These are phyloP conservation scores for Coemansia sp. DNA, from an alignment of 192 early-diverging fungal species.

Conservation along the genomic window DNA sequence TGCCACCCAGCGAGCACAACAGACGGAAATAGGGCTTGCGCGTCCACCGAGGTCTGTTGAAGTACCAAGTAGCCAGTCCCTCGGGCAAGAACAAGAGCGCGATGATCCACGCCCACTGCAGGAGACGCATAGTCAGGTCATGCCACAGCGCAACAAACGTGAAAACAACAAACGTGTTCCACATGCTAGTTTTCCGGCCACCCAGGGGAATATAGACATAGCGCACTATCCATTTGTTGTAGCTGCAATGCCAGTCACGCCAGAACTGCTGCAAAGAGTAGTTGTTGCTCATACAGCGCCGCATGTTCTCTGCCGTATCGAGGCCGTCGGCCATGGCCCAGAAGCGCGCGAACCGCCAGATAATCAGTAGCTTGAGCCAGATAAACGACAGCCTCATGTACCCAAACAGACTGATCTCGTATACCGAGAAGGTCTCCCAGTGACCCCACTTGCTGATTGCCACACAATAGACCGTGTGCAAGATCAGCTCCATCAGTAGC, in stretches of 20 bases:
- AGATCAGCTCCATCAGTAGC: constrained; percentile 83
- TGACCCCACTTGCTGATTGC: constrained; percentile 85
- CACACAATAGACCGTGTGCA: constrained; percentile 86
- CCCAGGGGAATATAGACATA: constrained; percentile 92
- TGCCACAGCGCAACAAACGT: constrained; percentile 99
- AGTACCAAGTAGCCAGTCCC: constrained; percentile 58
- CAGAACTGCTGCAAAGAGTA: constrained; percentile 93
- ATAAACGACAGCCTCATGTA: constrained; percentile 88
- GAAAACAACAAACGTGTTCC: constrained; percentile 86
- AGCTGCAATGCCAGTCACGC: constrained; percentile 95
- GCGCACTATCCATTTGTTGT: constrained; percentile 86
- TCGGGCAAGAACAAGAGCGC: constrained; percentile 86
- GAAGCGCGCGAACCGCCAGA: constrained; percentile 96
- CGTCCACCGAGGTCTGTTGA: constrained; percentile 31
- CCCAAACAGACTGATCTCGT: constrained; percentile 84
- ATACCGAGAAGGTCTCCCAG: constrained; percentile 76
- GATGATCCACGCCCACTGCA: constrained; percentile 94
- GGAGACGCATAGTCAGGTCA: constrained; percentile 77
- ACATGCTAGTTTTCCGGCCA: constrained; percentile 62
- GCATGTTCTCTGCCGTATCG: constrained; percentile 91
- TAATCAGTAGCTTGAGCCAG: constrained; percentile 94
- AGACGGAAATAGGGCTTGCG: constrained; percentile 62
- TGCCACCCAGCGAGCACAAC: constrained; percentile 78
- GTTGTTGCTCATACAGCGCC: constrained; percentile 93
- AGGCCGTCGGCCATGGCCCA: constrained; percentile 95